A percentile compares a stretch with the other conserved stretches of the same genome.
phyloP scores from a whole-genome alignment of 495 filamentous ascomycete genomes.

The Hypoxylon fuscum region DNA sequence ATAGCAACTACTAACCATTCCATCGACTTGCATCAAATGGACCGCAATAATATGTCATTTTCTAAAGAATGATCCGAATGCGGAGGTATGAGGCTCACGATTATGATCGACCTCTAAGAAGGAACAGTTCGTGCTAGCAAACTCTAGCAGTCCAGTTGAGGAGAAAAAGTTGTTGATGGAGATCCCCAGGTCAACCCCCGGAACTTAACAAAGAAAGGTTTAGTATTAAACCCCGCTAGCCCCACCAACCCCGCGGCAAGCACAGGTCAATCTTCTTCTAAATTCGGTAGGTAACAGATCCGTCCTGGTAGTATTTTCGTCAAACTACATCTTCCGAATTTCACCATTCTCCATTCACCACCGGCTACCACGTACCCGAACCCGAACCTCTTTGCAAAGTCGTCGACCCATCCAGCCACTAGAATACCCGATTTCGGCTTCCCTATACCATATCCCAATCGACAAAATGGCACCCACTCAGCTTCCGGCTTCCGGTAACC shows the following conservation, averaged over 20 bases:
- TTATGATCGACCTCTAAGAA: too few species aligned
- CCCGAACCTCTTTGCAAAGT: constrained; percentile 16
- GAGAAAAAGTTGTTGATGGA: too few species aligned
- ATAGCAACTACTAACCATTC: background rate
- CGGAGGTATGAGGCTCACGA: too few species aligned
- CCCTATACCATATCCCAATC: constrained; percentile 15
- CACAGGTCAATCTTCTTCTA: constrained; percentile 7
- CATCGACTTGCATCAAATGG: constrained; percentile 1
- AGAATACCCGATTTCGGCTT: constrained; percentile 6
- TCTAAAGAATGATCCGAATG: too few species aligned
- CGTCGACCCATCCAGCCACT: background rate
- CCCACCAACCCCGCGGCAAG: constrained; percentile 29
- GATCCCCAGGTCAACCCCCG: too few species aligned
- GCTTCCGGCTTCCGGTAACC: constrained; percentile 63
- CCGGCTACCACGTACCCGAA: constrained; percentile 19
- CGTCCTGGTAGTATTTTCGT: background rate
- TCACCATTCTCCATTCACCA: constrained; percentile 13
- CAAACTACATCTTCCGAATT: constrained; percentile 12
- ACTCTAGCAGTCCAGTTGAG: too few species aligned
- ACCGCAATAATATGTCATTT: background rate
- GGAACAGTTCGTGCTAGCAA: too few species aligned
- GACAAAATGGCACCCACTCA: constrained; percentile 60
- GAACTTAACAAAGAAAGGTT: too few species aligned
- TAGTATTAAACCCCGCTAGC: background rate
- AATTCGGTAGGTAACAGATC: constrained; percentile 2